Evolutionary conservation across 441 rosid genomes (phyloP).

Genomic region (Gossypium davidsonii): DNA sequence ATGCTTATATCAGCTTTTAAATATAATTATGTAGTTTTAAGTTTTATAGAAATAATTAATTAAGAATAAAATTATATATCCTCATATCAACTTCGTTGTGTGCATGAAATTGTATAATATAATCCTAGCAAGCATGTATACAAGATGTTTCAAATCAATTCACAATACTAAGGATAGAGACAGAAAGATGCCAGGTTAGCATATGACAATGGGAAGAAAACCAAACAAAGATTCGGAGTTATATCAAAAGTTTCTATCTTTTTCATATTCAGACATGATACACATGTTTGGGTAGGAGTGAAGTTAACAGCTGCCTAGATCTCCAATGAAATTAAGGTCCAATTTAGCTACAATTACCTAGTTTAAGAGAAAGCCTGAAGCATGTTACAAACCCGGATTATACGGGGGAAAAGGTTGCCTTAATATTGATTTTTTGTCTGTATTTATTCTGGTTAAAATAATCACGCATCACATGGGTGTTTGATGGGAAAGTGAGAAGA

Average conservation of each 20-base stretch:
- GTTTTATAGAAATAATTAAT: too few relatives aligned
- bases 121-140: neutral
- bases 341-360: neutral
- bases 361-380: neutral
- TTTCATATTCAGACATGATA: neutral
- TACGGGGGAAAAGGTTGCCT: constrained; percentile 12
- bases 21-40: too few relatives aligned
- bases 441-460: constrained; percentile 21
- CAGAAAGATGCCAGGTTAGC: constrained; percentile 1
- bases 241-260: neutral
- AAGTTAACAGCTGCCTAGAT: neutral
- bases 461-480: constrained; percentile 29
- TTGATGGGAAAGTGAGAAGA: constrained; percentile 16
- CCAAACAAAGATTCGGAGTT: constrained; percentile 27
- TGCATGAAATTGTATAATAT: neutral
- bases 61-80: neutral
- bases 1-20: too few relatives aligned
- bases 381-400: constrained; percentile 31
- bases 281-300: neutral
- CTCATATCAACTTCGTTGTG: neutral
- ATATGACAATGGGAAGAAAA: neutral
- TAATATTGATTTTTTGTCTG: neutral
- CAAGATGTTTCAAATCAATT: constrained; percentile 10
- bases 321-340: neutral
- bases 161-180: neutral